Evolutionary conservation across 805 yeast genomes (phyloP), one percentile per base, ranked within the genome.

Genomic region (Jamesozyma rosinii): DNA sequence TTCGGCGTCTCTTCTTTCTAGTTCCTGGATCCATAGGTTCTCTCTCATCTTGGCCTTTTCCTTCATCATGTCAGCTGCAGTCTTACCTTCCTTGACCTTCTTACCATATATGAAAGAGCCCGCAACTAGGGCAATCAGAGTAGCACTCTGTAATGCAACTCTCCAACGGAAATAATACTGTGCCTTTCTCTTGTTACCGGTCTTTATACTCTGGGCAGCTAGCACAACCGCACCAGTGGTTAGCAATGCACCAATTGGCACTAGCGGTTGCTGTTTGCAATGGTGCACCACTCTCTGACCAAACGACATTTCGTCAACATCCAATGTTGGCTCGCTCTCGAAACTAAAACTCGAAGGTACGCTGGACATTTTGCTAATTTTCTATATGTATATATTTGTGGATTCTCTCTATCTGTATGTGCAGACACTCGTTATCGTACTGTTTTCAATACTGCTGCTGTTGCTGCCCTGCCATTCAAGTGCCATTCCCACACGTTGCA

Each of bases 131-230:
- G 95, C 95, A 14, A 79, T 79, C 35, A 89, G 67, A 0, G 97
- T 89, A 45, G 82, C 75, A 3, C 83, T 86, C 65, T 89, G 97
- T 53, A 87, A 72, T 0, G 76, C 92, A 37, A 89, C 90, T 70
- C 97, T 81, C 77, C 87, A 85, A 53, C 90, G 74, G 70, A 86
- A 89, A 77, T 85, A 88, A 39, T 75, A 74, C 65, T 89, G 95
- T 0, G 96, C 94, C 43, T 77, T 77, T 36, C 70, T 67, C 48
- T 79, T 74, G 52, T 86, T 78, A 21, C 96, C 95, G 26, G 70
- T 67, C 52, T 81, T 74, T 48, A 88, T 69, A 20, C 89, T 83
- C 50, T 75, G 73, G 3, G 87, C 88, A 2, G 96, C 94, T 50
- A 88, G 66, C 0, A 74, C 65, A 27, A 89, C 85, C 0, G 96